A percentile compares a stretch with the other conserved stretches of the same genome.
Conservation (phyloP, 2,329 filamentous ascomycete species). For the Talaromyces sp. region DNA sequence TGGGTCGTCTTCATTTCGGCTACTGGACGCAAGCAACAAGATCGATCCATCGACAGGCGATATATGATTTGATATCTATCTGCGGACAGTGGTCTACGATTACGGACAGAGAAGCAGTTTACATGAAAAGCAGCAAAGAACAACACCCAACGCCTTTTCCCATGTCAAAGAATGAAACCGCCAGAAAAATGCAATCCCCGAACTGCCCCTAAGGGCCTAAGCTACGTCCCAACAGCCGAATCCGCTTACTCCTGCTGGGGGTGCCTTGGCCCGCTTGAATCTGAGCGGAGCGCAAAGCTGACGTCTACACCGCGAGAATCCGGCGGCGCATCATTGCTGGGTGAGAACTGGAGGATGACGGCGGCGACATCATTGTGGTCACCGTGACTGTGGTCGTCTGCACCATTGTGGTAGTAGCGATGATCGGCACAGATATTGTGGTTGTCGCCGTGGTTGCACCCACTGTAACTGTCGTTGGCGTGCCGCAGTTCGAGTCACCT, state of each 20-base stretch:
- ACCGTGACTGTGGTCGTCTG: conserved; percentile 1
- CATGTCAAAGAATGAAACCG: background rate
- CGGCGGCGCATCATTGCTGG: background rate
- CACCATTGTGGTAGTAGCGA: background rate
- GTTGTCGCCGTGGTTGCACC: background rate
- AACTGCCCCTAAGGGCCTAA: background rate
- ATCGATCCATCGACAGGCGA: background rate
- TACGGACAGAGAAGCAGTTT: background rate
- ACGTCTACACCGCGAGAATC: background rate
- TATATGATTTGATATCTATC: background rate
- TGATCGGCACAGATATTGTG: background rate
- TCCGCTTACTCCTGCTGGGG: background rate
- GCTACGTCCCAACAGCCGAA: background rate
- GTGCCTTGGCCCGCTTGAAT: background rate
- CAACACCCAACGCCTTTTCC: background rate
- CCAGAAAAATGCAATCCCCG: background rate
- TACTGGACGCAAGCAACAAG: background rate
- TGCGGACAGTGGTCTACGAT: background rate
- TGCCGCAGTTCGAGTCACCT: background rate
- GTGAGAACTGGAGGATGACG: background rate
- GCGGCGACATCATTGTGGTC: background rate
- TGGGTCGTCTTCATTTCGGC: background rate
- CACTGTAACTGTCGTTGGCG: background rate
- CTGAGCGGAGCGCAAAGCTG: background rate
- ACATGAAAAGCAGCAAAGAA: background rate